Base-by-base conservation (phyloP, 345 rosid species). In the Populus tremula region DNA sequence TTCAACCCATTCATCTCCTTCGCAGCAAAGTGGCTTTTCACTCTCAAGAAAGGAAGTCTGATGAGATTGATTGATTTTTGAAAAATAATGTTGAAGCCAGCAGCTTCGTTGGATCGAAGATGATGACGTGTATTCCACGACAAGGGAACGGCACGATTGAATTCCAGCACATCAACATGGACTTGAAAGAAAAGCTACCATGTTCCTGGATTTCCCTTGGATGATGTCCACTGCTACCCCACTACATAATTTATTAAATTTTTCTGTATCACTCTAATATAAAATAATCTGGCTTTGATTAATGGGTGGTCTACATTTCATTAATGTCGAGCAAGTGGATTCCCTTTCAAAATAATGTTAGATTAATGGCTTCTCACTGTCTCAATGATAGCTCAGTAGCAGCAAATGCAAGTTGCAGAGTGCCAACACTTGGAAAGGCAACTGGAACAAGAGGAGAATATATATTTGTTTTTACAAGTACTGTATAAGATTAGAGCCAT, bases 221-320 rank as follows among this genome's bases (percentile, higher is more conserved):
- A 73, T 70, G 81, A 85, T 73, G 79, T 61, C 67, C 23, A 75
- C 45, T 29, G 67, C 63, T 74, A 16, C 70, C 84, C 79, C 83
- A 74, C 78, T 61, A 62, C 23, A 27, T 14, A 85, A 9, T 54
- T 25, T 64, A 71, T 75, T 35, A 29, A 73, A 29, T 27, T 31
- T 35, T 0, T 27, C n/a, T 13, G 35, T n/a, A 59, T 20, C 47
- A 71, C 61, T 47, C 20, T 67, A 54, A 59, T 59, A 67, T 69
- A 61, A 47, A 73, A 49, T 59, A n/a, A 43, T 62, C 63, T 62
- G 69, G 66, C 41, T 77, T 71, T 70, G 33, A 68, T 71, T 75
- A 81, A 81, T 85, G 82, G 63, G 73, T 76, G 93, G 90, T 83
- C 83, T 65, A 69, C 81, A 61, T 83, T 84, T 86, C 83, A 83